phyloP scores from a whole-genome alignment of 2,329 filamentous ascomycete species.

The Colletotrichum horii region DNA sequence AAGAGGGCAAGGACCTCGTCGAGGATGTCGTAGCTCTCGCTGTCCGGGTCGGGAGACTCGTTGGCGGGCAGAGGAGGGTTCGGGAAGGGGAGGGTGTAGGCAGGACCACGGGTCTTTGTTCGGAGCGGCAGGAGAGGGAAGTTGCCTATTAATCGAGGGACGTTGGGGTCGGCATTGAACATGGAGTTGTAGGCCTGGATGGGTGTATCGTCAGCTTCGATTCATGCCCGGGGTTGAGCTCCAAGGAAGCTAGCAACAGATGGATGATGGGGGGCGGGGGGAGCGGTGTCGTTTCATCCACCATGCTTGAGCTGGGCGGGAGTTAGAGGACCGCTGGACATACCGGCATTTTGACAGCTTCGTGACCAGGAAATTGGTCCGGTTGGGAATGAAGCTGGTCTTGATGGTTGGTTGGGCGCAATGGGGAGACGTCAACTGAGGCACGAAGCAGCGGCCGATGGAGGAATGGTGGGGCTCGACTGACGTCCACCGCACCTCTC shows the following conservation, averaged over 20 bases:
- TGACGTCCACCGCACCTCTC: constrained; percentile 18
- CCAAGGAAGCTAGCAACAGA: neutral
- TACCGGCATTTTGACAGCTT: constrained; percentile 52
- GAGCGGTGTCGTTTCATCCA: neutral
- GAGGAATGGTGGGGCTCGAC: constrained; percentile 17
- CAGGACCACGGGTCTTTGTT: constrained; percentile 93
- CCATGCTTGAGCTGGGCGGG: neutral
- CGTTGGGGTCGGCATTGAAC: constrained; percentile 83
- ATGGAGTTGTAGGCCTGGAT: constrained; percentile 93
- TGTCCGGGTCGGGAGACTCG: constrained; percentile 79
- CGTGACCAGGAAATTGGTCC: constrained; percentile 5
- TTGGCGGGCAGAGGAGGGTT: constrained; percentile 60
- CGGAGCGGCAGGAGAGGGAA: constrained; percentile 93
- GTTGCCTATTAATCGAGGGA: constrained; percentile 74
- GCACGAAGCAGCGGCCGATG: neutral
- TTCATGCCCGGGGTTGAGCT: neutral
- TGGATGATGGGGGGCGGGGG: neutral
- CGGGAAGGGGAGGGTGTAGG: constrained; percentile 77
- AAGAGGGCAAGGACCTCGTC: constrained; percentile 94
- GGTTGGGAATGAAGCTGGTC: constrained; percentile 22
- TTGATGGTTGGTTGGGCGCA: constrained; percentile 10
- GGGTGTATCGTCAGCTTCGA: constrained; percentile 26
- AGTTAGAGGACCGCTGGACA: constrained; percentile 23
- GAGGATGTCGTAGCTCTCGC: constrained; percentile 93
- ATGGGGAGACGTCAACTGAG: constrained; percentile 1